Conservation (phyloP, 306 rosid genomes). For the Arachis stenosperma region DNA sequence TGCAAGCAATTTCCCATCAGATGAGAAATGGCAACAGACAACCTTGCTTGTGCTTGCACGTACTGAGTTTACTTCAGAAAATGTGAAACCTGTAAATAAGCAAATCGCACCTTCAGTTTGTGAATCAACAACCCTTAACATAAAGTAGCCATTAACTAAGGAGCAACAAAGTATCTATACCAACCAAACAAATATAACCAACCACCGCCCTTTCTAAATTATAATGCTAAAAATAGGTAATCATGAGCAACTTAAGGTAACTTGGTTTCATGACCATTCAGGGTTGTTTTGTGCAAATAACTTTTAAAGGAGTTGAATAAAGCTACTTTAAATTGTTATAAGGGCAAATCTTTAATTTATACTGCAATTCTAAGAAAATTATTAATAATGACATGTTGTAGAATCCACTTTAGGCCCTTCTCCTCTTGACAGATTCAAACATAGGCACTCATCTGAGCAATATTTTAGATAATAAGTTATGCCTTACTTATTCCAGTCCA, state of each 20-base stretch:
- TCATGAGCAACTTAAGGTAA: neutral
- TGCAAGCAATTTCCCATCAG: constrained; percentile 95
- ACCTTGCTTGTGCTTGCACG: constrained; percentile 85
- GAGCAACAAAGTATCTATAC: neutral
- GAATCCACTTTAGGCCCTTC: neutral
- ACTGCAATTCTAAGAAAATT: neutral
- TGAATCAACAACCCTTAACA: neutral
- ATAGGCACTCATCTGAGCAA: neutral
- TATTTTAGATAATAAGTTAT: neutral
- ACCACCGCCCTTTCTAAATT: constrained; percentile 22
- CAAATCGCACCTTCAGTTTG: constrained; percentile 41
- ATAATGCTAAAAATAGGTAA: neutral
- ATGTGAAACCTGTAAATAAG: constrained; percentile 73
- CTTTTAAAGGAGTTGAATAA: neutral
- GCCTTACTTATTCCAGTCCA: neutral
- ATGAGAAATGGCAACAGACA: constrained; percentile 84
- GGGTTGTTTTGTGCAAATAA: neutral
- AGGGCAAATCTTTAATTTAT: neutral
- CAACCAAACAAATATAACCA: neutral
- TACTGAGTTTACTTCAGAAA: constrained; percentile 63
- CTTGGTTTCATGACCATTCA: neutral
- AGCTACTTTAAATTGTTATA: constrained; percentile 10
- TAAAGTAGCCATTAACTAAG: constrained; percentile 9
- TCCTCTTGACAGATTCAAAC: neutral
- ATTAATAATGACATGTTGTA: neutral